A percentile compares a stretch with the other conserved stretches of the same genome.
phyloP scores from a whole-genome alignment of 1,284 basidiomycete species.

The Exobasidium rhododendri region DNA sequence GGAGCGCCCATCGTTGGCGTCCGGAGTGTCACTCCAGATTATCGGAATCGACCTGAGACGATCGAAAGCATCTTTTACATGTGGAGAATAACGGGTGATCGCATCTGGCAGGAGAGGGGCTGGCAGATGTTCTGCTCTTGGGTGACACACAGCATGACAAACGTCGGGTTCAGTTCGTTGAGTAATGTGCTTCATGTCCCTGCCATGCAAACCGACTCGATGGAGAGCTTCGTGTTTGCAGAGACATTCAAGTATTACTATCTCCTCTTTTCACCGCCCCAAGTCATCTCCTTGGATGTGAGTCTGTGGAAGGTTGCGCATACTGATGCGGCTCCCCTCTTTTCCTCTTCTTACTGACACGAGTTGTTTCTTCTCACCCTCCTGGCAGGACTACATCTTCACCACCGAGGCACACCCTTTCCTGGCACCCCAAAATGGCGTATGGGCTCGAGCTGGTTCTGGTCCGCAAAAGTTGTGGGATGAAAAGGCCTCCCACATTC shows the following conservation, averaged over 20 bases:
- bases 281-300: slow-evolving; percentile 60
- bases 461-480: slow-evolving; percentile 40
- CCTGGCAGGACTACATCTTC: slow-evolving; percentile 58
- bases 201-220: slow-evolving; percentile 49
- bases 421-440: slow-evolving; percentile 38
- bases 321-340: background rate
- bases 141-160: slow-evolving; percentile 57
- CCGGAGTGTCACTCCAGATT: slow-evolving; percentile 23
- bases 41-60: slow-evolving; percentile 59
- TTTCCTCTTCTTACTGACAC: background rate
- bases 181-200: slow-evolving; percentile 56
- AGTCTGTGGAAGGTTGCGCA: slow-evolving; percentile 20
- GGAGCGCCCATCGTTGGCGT: slow-evolving; percentile 51
- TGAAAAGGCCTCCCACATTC: slow-evolving; percentile 20
- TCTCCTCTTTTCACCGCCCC: slow-evolving; percentile 59
- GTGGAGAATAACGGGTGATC: slow-evolving; percentile 62
- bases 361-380: background rate
- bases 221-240: slow-evolving; percentile 62
- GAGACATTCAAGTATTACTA: slow-evolving; percentile 60
- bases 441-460: slow-evolving; percentile 32
- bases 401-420: slow-evolving; percentile 57
- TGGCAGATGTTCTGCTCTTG: slow-evolving; percentile 64
- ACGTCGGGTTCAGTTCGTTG: slow-evolving; percentile 57
- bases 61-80: slow-evolving; percentile 62
- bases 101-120: slow-evolving; percentile 61